Percentiles rank a stretch among this genome's conserved stretches.
These are phyloP conservation scores for Clarireedia monteithiana DNA, from an alignment of 2,329 filamentous ascomycete genomes.

Conservation along the genomic window DNA sequence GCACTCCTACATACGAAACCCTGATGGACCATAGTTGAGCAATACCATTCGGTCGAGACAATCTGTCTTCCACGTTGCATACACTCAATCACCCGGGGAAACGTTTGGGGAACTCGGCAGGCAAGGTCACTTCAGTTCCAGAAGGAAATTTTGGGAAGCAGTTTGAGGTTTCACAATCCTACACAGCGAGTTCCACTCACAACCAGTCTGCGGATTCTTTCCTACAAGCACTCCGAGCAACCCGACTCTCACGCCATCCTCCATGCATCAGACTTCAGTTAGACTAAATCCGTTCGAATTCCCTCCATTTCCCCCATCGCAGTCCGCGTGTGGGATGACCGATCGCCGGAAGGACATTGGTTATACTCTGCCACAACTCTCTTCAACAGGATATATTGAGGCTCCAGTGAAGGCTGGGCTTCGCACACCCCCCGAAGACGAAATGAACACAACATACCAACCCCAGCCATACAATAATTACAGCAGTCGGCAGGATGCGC, in stretches of 20 bases:
- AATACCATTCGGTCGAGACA: neutral
- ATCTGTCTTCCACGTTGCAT: neutral
- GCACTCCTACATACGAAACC: neutral
- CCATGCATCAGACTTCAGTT: slow-evolving; percentile 29
- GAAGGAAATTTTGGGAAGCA: neutral
- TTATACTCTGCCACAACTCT: slow-evolving; percentile 12
- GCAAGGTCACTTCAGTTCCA: neutral
- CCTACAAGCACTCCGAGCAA: neutral
- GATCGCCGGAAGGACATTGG: slow-evolving; percentile 20
- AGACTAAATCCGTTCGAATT: slow-evolving; percentile 26
- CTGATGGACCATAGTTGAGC: neutral
- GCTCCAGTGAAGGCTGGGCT: slow-evolving; percentile 33
- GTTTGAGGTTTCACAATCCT: neutral
- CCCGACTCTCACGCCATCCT: slow-evolving; percentile 6
- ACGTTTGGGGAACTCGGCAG: slow-evolving; percentile 18
- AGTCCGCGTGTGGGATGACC: slow-evolving; percentile 10
- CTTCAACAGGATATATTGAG: slow-evolving; percentile 18
- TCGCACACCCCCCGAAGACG: slow-evolving; percentile 43
- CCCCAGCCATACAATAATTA: slow-evolving; percentile 39
- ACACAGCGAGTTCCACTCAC: neutral
- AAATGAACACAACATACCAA: slow-evolving; percentile 45
- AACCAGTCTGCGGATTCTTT: neutral
- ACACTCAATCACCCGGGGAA: slow-evolving; percentile 7
- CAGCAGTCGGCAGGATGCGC: slow-evolving; percentile 34
- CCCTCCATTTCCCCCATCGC: slow-evolving; percentile 17